phyloP scores from a whole-genome alignment of 2,329 filamentous ascomycete genomes.

The Leptographium lundbergii region DNA sequence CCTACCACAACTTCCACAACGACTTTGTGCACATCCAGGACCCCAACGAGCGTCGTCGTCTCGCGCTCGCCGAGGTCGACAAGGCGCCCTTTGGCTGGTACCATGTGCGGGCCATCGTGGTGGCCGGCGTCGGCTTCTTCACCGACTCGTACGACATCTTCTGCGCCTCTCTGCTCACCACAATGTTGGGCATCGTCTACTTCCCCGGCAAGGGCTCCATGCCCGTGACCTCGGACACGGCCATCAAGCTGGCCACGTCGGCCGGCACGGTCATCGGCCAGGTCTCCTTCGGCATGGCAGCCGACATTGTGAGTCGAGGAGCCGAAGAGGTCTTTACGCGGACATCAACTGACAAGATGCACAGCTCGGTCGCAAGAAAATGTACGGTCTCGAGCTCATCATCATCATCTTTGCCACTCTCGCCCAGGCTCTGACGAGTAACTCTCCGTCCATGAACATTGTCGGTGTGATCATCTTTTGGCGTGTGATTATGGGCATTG shows the following conservation, averaged over 20 bases:
- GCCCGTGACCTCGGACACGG: slow-evolving; percentile 57
- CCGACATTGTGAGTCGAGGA: slow-evolving; percentile 34
- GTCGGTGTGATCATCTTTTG: slow-evolving; percentile 65
- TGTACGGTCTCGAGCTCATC: slow-evolving; percentile 66
- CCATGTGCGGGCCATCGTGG: slow-evolving; percentile 63
- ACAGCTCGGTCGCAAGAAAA: slow-evolving; percentile 32
- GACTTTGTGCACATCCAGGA: slow-evolving; percentile 43
- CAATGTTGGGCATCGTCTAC: slow-evolving; percentile 71
- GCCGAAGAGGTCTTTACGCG: too few relatives aligned
- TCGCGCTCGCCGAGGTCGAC: slow-evolving; percentile 72
- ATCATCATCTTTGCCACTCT: slow-evolving; percentile 70
- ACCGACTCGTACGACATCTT: slow-evolving; percentile 74
- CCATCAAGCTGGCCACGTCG: slow-evolving; percentile 76
- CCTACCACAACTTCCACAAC: slow-evolving; percentile 61
- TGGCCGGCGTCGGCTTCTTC: slow-evolving; percentile 80
- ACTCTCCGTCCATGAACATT: slow-evolving; percentile 49
- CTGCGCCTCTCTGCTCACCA: slow-evolving; percentile 57
- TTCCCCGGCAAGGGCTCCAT: slow-evolving; percentile 47
- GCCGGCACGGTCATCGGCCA: slow-evolving; percentile 76
- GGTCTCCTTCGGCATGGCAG: slow-evolving; percentile 64
- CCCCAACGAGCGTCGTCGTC: slow-evolving; percentile 64
- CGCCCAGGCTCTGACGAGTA: slow-evolving; percentile 54
- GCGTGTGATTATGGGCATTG: slow-evolving; percentile 63
- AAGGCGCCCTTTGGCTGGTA: slow-evolving; percentile 76
- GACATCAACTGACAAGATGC: not conserved